Evolutionary conservation across 164 flowering plant genomes (phyloP).

Genomic region (Magnolia officinalis): DNA sequence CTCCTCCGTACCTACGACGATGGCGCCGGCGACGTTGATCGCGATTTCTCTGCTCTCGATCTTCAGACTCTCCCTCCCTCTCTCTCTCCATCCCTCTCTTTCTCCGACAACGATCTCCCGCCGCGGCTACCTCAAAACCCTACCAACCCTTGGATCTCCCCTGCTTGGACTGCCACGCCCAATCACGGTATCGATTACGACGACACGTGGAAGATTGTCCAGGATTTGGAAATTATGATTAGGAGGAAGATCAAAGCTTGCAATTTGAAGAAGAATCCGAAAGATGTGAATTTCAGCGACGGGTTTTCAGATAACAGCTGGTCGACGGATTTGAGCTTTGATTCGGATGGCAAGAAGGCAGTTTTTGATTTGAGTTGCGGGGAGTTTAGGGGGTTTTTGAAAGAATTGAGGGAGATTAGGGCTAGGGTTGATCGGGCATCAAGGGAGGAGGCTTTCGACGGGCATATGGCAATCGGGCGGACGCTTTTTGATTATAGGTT

Average conservation of each 20-base stretch:
- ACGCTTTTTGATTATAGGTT: slow-evolving; percentile 15
- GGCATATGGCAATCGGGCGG: slow-evolving; percentile 22
- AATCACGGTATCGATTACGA: slow-evolving; percentile 11
- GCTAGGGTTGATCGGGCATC: slow-evolving; percentile 3
- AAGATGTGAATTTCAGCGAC: neutral
- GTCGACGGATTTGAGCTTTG: slow-evolving; percentile 16
- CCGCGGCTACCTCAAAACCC: neutral
- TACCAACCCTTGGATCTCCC: neutral
- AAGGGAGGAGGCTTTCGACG: slow-evolving; percentile 17
- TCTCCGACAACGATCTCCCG: neutral
- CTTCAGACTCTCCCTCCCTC: neutral
- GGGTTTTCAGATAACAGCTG: slow-evolving; percentile 17
- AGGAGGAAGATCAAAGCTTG: slow-evolving; percentile 6
- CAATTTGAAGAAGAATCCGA: neutral
- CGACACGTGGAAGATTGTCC: slow-evolving; percentile 8
- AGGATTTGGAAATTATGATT: slow-evolving; percentile 13
- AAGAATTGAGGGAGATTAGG: slow-evolving; percentile 15
- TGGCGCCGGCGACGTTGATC: slow-evolving; percentile 23
- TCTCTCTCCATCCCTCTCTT: neutral
- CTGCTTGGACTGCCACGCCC: slow-evolving; percentile 13
- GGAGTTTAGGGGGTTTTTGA: slow-evolving; percentile 12
- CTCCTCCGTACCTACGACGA: slow-evolving; percentile 20
- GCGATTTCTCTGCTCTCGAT: slow-evolving; percentile 16
- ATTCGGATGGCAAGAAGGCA: slow-evolving; percentile 2
- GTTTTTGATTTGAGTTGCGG: slow-evolving; percentile 4